phyloP scores from a whole-genome alignment of 1,139 yeast species.

The Geotrichum klebahnii region DNA sequence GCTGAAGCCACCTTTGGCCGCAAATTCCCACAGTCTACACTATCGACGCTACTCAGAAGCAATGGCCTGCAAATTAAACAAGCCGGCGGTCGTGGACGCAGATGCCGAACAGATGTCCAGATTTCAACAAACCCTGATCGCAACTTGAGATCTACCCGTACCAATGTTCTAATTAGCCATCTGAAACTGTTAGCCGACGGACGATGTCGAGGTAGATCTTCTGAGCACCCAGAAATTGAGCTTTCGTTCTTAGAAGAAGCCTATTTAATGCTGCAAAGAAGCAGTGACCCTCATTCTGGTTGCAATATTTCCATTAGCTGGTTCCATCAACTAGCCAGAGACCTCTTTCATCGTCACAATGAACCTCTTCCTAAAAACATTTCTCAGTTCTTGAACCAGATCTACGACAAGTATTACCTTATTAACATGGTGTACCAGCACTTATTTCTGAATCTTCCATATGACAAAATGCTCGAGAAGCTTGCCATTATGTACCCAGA shows the following conservation, averaged over 20 bases:
- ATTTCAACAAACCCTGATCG: neutral
- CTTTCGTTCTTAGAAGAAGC: neutral
- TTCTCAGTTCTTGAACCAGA: neutral
- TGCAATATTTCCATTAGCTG: neutral
- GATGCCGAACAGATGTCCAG: slow-evolving; percentile 5
- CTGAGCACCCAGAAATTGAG: slow-evolving; percentile 1
- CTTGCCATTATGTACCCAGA: slow-evolving; percentile 1
- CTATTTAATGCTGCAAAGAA: neutral
- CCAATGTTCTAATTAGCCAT: neutral
- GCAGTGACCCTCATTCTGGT: neutral
- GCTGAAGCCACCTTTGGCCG: slow-evolving; percentile 14
- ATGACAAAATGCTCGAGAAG: slow-evolving; percentile 1
- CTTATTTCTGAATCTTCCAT: neutral
- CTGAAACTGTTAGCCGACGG: slow-evolving; percentile 6
- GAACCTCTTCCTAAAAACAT: slow-evolving; percentile 1
- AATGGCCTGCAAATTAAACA: slow-evolving; percentile 17
- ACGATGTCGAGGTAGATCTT: slow-evolving; percentile 1
- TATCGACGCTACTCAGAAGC: slow-evolving; percentile 14
- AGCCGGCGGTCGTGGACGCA: slow-evolving; percentile 16
- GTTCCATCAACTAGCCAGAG: neutral
- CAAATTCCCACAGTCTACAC: slow-evolving; percentile 17
- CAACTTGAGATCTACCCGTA: neutral
- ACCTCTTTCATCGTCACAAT: neutral
- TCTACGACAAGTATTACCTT: neutral
- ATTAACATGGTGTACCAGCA: neutral